Evolutionary conservation across 805 yeast genomes (phyloP).

Genomic region (Komagataella pseudopastoris): DNA sequence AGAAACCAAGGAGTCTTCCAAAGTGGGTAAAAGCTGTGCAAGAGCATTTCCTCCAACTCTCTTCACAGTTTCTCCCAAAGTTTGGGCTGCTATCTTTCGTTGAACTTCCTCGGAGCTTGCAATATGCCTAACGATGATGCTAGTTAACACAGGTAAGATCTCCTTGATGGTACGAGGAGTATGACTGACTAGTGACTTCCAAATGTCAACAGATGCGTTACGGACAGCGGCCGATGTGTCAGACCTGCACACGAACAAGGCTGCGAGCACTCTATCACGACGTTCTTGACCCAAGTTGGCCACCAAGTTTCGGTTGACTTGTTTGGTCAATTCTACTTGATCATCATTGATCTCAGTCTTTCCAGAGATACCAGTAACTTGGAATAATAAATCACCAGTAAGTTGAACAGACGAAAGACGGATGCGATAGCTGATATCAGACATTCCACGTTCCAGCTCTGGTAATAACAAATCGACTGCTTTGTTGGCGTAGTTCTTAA

Average conservation of each 20-base stretch:
- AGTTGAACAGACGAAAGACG: constrained; percentile 90
- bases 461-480: constrained; percentile 91
- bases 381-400: constrained; percentile 89
- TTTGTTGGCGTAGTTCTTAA: constrained; percentile 78
- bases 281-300: constrained; percentile 79
- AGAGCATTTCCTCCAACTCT: constrained; percentile 86
- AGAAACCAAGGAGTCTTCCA: constrained; percentile 46
- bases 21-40: constrained; percentile 71
- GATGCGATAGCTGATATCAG: constrained; percentile 73
- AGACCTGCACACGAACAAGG: constrained; percentile 88
- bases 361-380: constrained; percentile 81
- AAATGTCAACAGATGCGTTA: constrained; percentile 79
- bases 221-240: constrained; percentile 84
- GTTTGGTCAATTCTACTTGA: constrained; percentile 28
- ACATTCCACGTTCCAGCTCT: constrained; percentile 81
- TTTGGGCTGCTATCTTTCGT: constrained; percentile 81
- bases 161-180: constrained; percentile 93
- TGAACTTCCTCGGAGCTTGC: constrained; percentile 73
- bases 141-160: constrained; percentile 72
- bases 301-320: constrained; percentile 49
- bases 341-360: constrained; percentile 56
- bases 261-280: constrained; percentile 73
- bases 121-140: constrained; percentile 65
- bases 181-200: constrained; percentile 94
- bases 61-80: constrained; percentile 88